Base-by-base conservation (phyloP, 768 basidiomycete genomes). In the Amanita rimosa region DNA sequence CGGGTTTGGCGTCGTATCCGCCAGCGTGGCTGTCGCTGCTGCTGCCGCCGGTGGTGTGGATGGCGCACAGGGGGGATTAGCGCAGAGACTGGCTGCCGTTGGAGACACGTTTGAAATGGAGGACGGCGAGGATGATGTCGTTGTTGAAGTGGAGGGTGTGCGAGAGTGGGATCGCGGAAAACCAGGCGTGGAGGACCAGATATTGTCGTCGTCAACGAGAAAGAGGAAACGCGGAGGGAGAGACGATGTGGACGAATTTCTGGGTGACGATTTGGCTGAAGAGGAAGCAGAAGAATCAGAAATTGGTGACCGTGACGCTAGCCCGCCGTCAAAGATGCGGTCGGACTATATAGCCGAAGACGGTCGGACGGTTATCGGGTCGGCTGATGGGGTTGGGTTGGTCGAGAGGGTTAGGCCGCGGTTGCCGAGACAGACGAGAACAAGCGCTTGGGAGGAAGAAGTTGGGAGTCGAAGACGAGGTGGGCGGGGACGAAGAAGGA, bases 291-390 rank as follows among this genome's bases (percentile, higher is more conserved):
- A 19, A 52, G 22, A 24, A 24, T 24, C n/a, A n/a, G n/a, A n/a
- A n/a, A n/a, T n/a, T n/a, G n/a, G n/a, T n/a, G n/a, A 52, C 17
- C 42, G 16, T n/a, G 39, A 24, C 2, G 27, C 17, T 3, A 5
- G 34, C 44, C 66, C 71, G 3, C 61, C 71, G 9, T 71, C 81
- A 13, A 81, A 77, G 59, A 82, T 81, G 78, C 78, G 77, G 14
- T 78, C 79, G 10, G 83, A 86, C 57, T 76, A 79, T 50, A 76
- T 81, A 38, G 68, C 66, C 2, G 58, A 54, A 0, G 71, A 75
- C 48, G 74, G 73, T 16, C 66, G 73, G 52, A 73, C 81, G 36
- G 61, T 80, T 2, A 63, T 81, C 10, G 72, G 82, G 41, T 73
- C 75, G n/a, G 56, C 58, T 14, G 48, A 21, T 1, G 50, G 37